Percentiles rank a stretch among this genome's conserved stretches.
phyloP scores from a whole-genome alignment of 768 basidiomycete species.

The Lentinula lateritia region DNA sequence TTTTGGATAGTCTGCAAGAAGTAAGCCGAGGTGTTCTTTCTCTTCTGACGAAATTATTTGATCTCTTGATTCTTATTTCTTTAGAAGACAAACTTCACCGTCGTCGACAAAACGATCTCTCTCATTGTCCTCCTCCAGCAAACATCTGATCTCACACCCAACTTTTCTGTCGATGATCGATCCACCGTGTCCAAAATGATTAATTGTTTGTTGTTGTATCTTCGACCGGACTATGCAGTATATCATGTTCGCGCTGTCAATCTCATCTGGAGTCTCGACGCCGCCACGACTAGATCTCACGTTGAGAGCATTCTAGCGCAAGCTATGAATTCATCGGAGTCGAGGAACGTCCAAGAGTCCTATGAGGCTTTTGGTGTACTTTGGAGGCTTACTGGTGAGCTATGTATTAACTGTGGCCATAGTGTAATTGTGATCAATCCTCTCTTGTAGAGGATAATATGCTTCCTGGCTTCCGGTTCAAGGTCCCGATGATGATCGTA shows the following conservation, averaged over 20 bases:
- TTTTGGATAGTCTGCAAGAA: constrained; percentile 53
- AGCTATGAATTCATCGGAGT: constrained; percentile 54
- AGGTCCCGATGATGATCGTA: constrained; percentile 82
- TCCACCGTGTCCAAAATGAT: constrained; percentile 55
- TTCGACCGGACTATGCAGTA: constrained; percentile 55
- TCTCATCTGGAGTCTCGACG: constrained; percentile 78
- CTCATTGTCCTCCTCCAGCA: constrained; percentile 52
- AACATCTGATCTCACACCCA: constrained; percentile 44
- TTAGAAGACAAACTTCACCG: constrained; percentile 60
- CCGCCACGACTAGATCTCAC: constrained; percentile 45
- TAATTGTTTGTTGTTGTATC: constrained; percentile 65
- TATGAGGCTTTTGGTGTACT: constrained; percentile 90
- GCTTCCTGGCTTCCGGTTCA: constrained; percentile 78
- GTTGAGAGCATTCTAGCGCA: constrained; percentile 79
- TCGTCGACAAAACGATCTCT: constrained; percentile 59
- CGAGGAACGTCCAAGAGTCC: constrained; percentile 42
- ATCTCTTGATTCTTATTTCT: neutral
- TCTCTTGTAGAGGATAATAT: constrained; percentile 75
- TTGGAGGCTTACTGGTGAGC: constrained; percentile 80
- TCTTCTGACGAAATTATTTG: constrained; percentile 2
- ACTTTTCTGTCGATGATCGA: constrained; percentile 49
- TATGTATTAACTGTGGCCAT: constrained; percentile 8
- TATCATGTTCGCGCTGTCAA: constrained; percentile 82
- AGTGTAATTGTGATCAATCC: neutral
- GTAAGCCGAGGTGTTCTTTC: constrained; percentile 25